Evolutionary conservation across 208 protist genomes (phyloP).

Genomic region (Trypanosoma scelopori): DNA sequence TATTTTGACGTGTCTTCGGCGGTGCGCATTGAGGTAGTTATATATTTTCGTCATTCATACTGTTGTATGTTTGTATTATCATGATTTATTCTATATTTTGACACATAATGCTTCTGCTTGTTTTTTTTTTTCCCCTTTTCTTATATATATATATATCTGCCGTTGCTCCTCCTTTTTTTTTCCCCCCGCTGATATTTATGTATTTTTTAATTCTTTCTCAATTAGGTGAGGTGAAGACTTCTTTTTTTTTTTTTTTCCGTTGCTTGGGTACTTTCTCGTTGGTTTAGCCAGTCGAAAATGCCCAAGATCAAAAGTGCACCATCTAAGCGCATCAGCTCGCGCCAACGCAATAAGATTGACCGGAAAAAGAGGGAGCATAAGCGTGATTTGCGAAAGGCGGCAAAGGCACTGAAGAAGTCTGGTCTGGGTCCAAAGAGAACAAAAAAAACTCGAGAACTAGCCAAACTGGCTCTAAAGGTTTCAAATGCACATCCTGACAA

Average conservation of each 20-base stretch:
- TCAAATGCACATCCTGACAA: conserved; percentile 88
- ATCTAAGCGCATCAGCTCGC: conserved; percentile 85
- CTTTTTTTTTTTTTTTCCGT: conserved; percentile 24
- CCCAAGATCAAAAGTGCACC: conserved; percentile 64
- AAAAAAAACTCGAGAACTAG: conserved; percentile 75
- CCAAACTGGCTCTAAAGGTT: conserved; percentile 77
- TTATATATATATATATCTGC: no score
- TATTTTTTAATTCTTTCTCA: background rate
- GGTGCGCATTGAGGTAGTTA: background rate
- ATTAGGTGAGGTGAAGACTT: conserved; percentile 1
- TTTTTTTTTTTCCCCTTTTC: no score
- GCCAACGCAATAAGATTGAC: conserved; percentile 87
- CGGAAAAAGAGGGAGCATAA: conserved; percentile 89
- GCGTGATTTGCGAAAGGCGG: conserved; percentile 80
- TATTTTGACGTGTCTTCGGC: no score
- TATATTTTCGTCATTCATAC: conserved; percentile 1
- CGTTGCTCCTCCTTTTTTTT: no score
- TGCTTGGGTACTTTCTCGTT: conserved; percentile 7
- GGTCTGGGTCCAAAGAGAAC: conserved; percentile 69
- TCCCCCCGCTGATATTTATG: no score
- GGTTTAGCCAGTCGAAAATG: conserved; percentile 42
- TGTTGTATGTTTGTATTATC: no score
- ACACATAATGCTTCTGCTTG: background rate
- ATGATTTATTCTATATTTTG: background rate
- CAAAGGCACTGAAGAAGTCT: conserved; percentile 76